Conservation (phyloP, 305 asterid species). For the Solanum hybrid region DNA sequence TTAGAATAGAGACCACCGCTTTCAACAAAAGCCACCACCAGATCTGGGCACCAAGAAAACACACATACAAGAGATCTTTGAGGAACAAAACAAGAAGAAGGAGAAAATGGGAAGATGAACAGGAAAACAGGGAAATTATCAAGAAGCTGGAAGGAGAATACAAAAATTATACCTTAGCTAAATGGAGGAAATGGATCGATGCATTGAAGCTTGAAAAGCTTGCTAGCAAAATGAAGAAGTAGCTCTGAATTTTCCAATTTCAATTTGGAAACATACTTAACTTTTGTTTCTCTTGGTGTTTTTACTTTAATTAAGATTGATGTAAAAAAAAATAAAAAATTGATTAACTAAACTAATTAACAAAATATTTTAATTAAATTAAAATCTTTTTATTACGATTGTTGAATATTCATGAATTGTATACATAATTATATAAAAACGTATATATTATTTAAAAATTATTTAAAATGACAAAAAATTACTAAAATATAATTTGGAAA, state of each 20-base stretch:
- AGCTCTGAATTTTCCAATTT: not conserved
- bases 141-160: not conserved
- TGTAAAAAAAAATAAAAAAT: not conserved
- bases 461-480: too few relatives aligned
- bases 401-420: too few relatives aligned
- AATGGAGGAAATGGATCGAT: not conserved
- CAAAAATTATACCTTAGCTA: not conserved
- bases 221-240: not conserved
- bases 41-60: not conserved
- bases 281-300: too few relatives aligned
- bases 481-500: too few relatives aligned
- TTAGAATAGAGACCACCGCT: not conserved
- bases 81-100: not conserved
- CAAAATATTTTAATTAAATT: too few relatives aligned
- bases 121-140: not conserved
- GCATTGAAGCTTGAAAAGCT: not conserved
- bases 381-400: too few relatives aligned
- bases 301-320: not conserved
- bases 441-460: too few relatives aligned
- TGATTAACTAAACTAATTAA: too few relatives aligned
- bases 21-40: not conserved
- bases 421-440: too few relatives aligned
- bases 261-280: not conserved
- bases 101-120: not conserved
- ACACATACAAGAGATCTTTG: too few relatives aligned